Evolutionary conservation across 257 asterid genomes (phyloP).

Genomic region (Jaltomata sinuosa): DNA sequence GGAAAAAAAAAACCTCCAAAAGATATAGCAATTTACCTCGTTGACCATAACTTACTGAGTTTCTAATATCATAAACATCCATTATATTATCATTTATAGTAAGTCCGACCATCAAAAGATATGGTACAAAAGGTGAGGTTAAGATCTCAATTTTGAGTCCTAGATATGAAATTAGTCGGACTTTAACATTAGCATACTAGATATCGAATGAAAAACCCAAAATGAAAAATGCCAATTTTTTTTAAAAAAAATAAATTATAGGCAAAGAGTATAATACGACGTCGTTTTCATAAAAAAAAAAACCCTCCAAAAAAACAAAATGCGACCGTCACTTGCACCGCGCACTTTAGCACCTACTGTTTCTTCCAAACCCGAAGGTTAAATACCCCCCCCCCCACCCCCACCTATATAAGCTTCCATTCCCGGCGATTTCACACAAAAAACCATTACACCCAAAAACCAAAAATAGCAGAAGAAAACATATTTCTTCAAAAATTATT

Average conservation of each 20-base stretch:
- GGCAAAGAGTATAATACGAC: background rate
- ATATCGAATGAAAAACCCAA: too few species aligned
- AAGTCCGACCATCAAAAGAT: too few species aligned
- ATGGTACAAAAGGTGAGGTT: too few species aligned
- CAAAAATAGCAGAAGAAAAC: background rate
- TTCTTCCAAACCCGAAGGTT: background rate
- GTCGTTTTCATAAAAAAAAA: background rate
- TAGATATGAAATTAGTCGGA: too few species aligned
- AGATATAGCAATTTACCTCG: too few species aligned
- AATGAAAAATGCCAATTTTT: background rate
- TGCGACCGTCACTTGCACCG: background rate
- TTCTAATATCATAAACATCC: too few species aligned
- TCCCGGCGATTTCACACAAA: constrained; percentile 4
- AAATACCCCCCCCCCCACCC: background rate
- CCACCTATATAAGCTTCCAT: background rate
- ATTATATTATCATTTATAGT: too few species aligned
- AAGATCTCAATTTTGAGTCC: too few species aligned
- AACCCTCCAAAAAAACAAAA: background rate
- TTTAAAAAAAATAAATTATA: background rate
- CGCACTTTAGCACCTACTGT: background rate
- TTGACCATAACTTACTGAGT: too few species aligned
- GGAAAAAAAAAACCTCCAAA: too few species aligned
- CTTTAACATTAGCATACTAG: too few species aligned
- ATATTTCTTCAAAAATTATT: too few species aligned
- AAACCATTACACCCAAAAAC: background rate